These are phyloP conservation scores for Phytophthora uliginosa DNA, from an alignment of 352 stramenopile species.

Conservation along the genomic window DNA sequence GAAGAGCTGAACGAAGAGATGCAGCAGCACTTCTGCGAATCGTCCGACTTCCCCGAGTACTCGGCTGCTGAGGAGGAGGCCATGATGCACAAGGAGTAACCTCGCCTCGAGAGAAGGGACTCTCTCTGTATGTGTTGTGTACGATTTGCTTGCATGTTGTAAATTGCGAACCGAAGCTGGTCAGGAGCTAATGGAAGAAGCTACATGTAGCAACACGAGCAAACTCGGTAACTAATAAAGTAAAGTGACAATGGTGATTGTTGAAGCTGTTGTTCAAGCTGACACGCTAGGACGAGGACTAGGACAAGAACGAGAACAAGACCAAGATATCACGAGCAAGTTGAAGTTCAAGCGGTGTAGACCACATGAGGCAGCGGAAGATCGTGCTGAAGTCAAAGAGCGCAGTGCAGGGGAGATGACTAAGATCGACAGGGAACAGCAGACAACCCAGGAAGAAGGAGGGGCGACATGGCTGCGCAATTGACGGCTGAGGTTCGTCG, in stretches of 20 bases:
- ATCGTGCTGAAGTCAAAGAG: no score
- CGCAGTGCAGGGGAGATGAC: no score
- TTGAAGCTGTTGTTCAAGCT: no score
- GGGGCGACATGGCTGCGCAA: no score
- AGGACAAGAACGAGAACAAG: no score
- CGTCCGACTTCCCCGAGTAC: conserved; percentile 75
- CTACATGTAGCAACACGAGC: not conserved
- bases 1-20: conserved; percentile 52
- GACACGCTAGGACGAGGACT: no score
- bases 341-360: no score
- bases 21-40: conserved; percentile 58
- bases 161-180: not conserved
- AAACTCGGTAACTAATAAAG: not conserved
- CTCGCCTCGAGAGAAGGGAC: not conserved
- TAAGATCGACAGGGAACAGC: no score
- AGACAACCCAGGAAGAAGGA: no score
- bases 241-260: not conserved
- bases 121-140: not conserved
- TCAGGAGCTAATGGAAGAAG: not conserved
- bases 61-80: conserved; percentile 57
- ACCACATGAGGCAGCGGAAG: no score
- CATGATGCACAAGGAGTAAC: conserved; percentile 46
- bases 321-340: no score
- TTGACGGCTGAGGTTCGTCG: no score
- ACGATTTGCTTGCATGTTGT: conserved; percentile 16